Percentiles rank a stretch among this genome's conserved stretches.
These are phyloP conservation scores for Tillandsia fasciculata DNA, from an alignment of 176 grass and related monocot genomes.

Conservation along the genomic window DNA sequence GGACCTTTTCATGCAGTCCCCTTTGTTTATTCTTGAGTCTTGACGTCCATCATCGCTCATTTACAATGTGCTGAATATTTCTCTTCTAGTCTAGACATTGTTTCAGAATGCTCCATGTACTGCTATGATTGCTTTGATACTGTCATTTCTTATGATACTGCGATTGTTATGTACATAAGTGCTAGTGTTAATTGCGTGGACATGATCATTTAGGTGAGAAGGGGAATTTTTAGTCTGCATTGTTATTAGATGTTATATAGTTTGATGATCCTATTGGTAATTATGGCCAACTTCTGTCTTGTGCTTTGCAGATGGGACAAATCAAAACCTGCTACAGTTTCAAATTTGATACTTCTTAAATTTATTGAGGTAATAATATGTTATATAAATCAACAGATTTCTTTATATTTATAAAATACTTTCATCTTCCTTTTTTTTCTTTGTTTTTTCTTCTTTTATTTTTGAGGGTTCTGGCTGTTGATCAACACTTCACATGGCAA, in stretches of 20 bases:
- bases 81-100: too few relatives aligned
- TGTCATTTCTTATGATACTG: too few relatives aligned
- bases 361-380: conserved; percentile 61
- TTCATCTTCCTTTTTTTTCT: conserved; percentile 7
- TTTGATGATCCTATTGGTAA: background rate
- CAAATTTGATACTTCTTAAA: conserved; percentile 88
- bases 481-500: too few relatives aligned
- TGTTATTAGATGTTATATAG: background rate
- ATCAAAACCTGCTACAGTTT: conserved; percentile 67
- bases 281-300: conserved; percentile 10
- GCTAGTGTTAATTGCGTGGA: too few relatives aligned
- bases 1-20: too few relatives aligned
- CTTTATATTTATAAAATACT: background rate
- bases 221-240: background rate
- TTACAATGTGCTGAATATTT: too few relatives aligned
- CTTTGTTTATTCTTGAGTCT: too few relatives aligned
- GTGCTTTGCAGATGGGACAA: conserved; percentile 64
- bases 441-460: conserved; percentile 1
- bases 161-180: too few relatives aligned
- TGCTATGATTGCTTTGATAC: too few relatives aligned
- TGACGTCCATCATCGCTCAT: too few relatives aligned
- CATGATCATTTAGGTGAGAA: too few relatives aligned
- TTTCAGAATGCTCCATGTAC: too few relatives aligned
- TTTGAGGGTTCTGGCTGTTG: background rate
- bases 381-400: background rate